Base-by-base conservation (phyloP, 257 asterid species). In the Mitragyna speciosa region DNA sequence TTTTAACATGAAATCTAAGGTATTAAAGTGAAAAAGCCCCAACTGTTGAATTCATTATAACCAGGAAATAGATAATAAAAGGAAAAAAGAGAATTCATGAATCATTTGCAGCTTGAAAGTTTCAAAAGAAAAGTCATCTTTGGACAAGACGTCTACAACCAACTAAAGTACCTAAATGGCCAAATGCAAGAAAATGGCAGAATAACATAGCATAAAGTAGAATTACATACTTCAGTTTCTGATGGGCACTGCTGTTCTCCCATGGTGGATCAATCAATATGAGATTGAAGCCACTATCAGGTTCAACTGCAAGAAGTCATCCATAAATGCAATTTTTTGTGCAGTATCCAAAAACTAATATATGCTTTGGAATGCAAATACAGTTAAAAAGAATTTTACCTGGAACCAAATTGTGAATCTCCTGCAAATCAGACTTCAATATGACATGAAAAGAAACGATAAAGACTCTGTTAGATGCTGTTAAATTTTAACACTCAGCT, bases 171-270 rank as follows among this genome's bases (percentile, higher is more conserved):
- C n/a, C 82, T 78, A 69, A 26, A 58, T 76, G 70, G 72, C 80
- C 63, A 56, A 70, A 51, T 12, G 47, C 69, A 22, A 67, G 41
- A 76, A 65, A 74, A 48, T 15, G 24, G 58, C 30, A 48, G 72
- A 31, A 83, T 6, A 61, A 36, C 41, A 36, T 48, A 31, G 75
- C 56, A 51, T 41, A 76, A 39, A 39, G 20, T 36, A 70, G 15
- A 72, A 69, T 59, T 2, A 41, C 90, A 39, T 88, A 92, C 99
- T 89, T 95, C 75, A 73, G 84, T 89, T 95, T 93, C 91, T 93
- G 99, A 78, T 73, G 94, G 36, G 97, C 99, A 72, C 98, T 93
- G 87, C 98, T 82, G 80, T 95, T 95, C 84, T 95, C 99, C 99
- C 99, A 95, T 41, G 99, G 99, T 71, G 98, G 99, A 81, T 95